Conservation (phyloP, 2,329 filamentous ascomycete species). For the Ophiocordyceps unilateralis region DNA sequence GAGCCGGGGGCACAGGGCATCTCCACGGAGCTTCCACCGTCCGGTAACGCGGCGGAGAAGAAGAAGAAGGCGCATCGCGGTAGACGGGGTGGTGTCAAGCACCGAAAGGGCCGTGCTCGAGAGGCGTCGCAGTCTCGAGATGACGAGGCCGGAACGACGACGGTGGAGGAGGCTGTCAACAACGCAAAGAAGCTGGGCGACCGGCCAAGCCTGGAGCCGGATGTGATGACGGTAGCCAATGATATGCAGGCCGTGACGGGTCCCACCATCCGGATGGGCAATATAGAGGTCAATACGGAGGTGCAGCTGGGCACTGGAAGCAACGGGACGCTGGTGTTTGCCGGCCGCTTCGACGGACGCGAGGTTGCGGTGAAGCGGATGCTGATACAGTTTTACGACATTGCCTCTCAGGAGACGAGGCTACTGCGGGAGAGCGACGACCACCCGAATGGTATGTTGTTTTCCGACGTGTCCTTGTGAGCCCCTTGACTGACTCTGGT, state of each 20-base stretch:
- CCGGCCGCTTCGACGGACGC: constrained; percentile 83
- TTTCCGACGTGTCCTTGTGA: too few species aligned
- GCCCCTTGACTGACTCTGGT: neutral
- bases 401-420: constrained; percentile 85
- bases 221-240: constrained; percentile 38
- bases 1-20: neutral
- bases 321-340: constrained; percentile 92
- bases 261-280: constrained; percentile 42
- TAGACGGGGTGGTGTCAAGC: constrained; percentile 52
- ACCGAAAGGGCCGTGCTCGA: constrained; percentile 40
- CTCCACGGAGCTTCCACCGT: neutral
- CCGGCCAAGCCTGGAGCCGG: constrained; percentile 38
- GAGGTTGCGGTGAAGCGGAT: constrained; percentile 94
- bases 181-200: constrained; percentile 41
- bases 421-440: constrained; percentile 86
- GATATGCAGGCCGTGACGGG: constrained; percentile 43
- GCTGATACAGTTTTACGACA: constrained; percentile 88
- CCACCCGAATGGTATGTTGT: constrained; percentile 61
- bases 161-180: constrained; percentile 44
- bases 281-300: constrained; percentile 46
- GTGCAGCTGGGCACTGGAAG: constrained; percentile 61
- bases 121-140: constrained; percentile 32
- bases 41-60: constrained; percentile 24
- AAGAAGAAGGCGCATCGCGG: constrained; percentile 56
- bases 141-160: constrained; percentile 24